Evolutionary conservation across 352 stramenopile genomes (phyloP), one percentile per base, ranked within the genome.

Genomic region (Phytophthora vignae): DNA sequence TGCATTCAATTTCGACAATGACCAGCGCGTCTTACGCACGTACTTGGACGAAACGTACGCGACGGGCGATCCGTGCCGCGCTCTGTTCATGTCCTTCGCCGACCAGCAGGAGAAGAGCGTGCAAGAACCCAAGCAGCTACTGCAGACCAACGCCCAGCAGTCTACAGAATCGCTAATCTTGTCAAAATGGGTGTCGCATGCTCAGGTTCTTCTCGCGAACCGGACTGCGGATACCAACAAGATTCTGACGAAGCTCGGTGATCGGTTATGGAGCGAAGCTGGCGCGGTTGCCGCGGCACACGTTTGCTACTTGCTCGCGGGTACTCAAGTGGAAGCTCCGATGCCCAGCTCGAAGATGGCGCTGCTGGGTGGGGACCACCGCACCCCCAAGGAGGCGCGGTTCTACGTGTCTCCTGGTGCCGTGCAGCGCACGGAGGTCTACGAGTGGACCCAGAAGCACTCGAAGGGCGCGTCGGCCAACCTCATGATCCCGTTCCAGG

Each of bases 51-150:
- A 78, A 36, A 85, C 93, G 38, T 97, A 96, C 63, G 73, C 85
- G 1, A 76, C 82, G 21, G 88, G 88, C 3, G 90, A 97, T 68
- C 90, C 90, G 17, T 90, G 80, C 50, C 86, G 89, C 27, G 85
- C 89, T 27, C 57, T 97, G 49, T 93, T 93, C 64, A 77, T 96
- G 73, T 84, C 85, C 1, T 93, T 97, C 38, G 87, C 87, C 0
- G 89, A 96, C 54, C 86, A 96, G 62, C 85, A 95, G 64, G 87
- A 94, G 59, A 92, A 93, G 60, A 94, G 89, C 38, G 80, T 97
- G 0, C 88, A 96, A 55, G 90, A 97, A 55, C 89, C 90, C 9
- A 88, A 92, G 59, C 85, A 87, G 31, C 61, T 96, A 17, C 68
- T 93, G 65, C 81, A 90, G 49, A 73, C 49, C 1, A 72, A 82